phyloP scores from a whole-genome alignment of 2,329 filamentous ascomycete species.

The Paraphoma sp. region DNA sequence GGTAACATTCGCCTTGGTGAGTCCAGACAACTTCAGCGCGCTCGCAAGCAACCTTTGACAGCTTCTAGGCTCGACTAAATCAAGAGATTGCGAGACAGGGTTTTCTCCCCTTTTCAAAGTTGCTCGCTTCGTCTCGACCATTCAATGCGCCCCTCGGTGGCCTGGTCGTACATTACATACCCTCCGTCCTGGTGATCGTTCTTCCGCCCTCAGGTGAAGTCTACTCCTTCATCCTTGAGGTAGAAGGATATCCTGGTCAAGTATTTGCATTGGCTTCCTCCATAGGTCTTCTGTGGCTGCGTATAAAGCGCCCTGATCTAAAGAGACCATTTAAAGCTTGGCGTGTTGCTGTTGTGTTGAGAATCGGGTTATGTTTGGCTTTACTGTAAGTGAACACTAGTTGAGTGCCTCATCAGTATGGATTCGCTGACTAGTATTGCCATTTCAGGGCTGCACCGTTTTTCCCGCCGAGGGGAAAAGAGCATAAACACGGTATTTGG shows the following conservation, averaged over 20 bases:
- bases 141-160: constrained; percentile 73
- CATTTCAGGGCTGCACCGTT: constrained; percentile 60
- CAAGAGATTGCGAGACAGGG: constrained; percentile 76
- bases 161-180: constrained; percentile 72
- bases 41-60: not conserved
- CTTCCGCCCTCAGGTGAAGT: constrained; percentile 70
- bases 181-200: constrained; percentile 70
- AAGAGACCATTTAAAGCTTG: constrained; percentile 71
- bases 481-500: constrained; percentile 46
- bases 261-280: constrained; percentile 65
- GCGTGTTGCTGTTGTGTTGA: constrained; percentile 64
- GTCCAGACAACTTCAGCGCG: constrained; percentile 23
- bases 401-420: not conserved
- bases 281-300: constrained; percentile 66
- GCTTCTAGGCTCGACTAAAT: constrained; percentile 67
- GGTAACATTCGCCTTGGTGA: constrained; percentile 70
- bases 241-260: constrained; percentile 72
- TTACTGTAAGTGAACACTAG: constrained; percentile 49
- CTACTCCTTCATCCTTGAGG: constrained; percentile 76
- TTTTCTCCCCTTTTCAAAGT: constrained; percentile 68
- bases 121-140: constrained; percentile 69
- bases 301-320: constrained; percentile 65
- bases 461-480: constrained; percentile 59
- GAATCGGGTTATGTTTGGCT: constrained; percentile 60
- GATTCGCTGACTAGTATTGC: not conserved